A percentile compares a stretch with the other conserved stretches of the same genome.
phyloP scores from a whole-genome alignment of 306 rosid genomes.

The Quillaja saponaria region DNA sequence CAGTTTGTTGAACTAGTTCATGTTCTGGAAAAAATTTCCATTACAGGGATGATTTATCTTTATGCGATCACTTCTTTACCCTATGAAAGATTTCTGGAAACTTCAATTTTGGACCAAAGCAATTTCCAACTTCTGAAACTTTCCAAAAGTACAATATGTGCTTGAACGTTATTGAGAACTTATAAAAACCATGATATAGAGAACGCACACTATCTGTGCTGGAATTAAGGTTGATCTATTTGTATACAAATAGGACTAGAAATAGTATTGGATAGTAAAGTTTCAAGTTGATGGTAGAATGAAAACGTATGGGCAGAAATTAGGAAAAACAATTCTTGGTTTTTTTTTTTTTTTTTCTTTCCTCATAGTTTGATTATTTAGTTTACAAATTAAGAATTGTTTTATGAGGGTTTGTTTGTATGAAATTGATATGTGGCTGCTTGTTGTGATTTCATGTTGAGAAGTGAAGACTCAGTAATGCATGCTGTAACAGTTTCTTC shows the following conservation, averaged over 20 bases:
- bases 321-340: too few relatives aligned
- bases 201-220: too few relatives aligned
- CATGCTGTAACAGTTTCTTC: neutral
- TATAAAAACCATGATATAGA: neutral
- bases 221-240: neutral
- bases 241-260: neutral
- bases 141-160: neutral
- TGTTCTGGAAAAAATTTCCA: too few relatives aligned
- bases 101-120: slow-evolving; percentile 6
- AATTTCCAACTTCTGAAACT: neutral
- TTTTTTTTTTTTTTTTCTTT: too few relatives aligned
- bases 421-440: neutral
- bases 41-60: too few relatives aligned
- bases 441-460: neutral
- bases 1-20: neutral
- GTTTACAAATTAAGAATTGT: too few relatives aligned
- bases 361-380: neutral
- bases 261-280: slow-evolving; percentile 5
- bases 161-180: neutral
- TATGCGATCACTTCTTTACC: neutral
- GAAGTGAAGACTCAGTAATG: neutral
- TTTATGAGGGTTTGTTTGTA: neutral
- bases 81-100: slow-evolving; percentile 1
- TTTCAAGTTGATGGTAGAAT: neutral
- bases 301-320: too few relatives aligned